Conservation (phyloP, 2,329 filamentous ascomycete species). For the Colletotrichum noveboracense region DNA sequence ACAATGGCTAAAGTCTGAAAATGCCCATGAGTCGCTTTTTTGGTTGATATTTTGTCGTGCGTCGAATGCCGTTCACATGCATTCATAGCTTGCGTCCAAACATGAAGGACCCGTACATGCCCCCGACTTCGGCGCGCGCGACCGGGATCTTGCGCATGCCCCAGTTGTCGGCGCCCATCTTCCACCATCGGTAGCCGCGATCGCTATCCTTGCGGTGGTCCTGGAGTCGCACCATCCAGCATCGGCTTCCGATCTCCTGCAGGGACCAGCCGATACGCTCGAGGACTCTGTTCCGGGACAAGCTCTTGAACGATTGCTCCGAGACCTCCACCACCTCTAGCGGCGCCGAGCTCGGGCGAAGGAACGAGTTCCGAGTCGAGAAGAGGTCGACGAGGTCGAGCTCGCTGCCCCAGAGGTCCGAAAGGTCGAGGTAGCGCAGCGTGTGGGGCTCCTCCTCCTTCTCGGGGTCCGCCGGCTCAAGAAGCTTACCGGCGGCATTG, state of each 20-base stretch:
- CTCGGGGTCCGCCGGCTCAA: constrained; percentile 52
- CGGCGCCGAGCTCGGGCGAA: constrained; percentile 66
- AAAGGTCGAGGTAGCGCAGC: constrained; percentile 79
- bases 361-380: constrained; percentile 54
- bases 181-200: constrained; percentile 71
- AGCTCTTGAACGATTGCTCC: constrained; percentile 68
- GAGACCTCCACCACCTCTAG: constrained; percentile 79
- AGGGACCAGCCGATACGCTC: constrained; percentile 71
- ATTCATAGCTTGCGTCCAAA: constrained; percentile 62
- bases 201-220: constrained; percentile 48
- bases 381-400: constrained; percentile 63
- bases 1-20: neutral
- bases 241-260: constrained; percentile 69
- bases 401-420: constrained; percentile 68
- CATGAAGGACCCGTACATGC: constrained; percentile 83
- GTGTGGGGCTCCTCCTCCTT: constrained; percentile 53
- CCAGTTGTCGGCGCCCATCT: constrained; percentile 85
- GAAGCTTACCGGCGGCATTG: constrained; percentile 69
- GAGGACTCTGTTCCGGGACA: constrained; percentile 68
- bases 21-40: constrained; percentile 1
- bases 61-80: neutral
- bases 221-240: constrained; percentile 69
- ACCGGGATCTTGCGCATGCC: constrained; percentile 93
- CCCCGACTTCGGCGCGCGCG: constrained; percentile 87
- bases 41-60: neutral